phyloP scores from a whole-genome alignment of 2,329 filamentous ascomycete species.

The Stemphylium beticola region DNA sequence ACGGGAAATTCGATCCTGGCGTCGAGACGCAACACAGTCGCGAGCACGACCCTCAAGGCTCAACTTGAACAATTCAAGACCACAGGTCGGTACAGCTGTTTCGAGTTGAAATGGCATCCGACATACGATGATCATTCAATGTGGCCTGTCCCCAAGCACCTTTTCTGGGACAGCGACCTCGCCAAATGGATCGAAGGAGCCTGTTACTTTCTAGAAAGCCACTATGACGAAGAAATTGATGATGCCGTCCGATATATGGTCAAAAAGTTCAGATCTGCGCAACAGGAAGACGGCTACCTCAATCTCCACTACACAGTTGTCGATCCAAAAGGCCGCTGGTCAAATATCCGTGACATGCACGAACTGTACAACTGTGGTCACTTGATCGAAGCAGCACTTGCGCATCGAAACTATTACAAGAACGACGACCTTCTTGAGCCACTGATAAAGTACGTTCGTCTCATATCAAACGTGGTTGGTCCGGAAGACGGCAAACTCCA shows the following conservation, averaged over 20 bases:
- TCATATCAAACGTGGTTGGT: constrained; percentile 61
- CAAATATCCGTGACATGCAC: constrained; percentile 67
- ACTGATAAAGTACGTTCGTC: constrained; percentile 61
- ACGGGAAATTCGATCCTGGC: constrained; percentile 11
- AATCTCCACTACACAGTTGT: constrained; percentile 69
- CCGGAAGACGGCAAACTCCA: constrained; percentile 57
- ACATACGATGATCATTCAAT: constrained; percentile 58
- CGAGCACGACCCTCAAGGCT: constrained; percentile 10
- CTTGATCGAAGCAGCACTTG: constrained; percentile 57
- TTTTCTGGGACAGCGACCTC: constrained; percentile 66
- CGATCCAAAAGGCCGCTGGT: constrained; percentile 61
- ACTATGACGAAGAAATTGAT: constrained; percentile 56
- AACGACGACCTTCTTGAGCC: constrained; percentile 60
- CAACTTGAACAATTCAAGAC: constrained; percentile 17
- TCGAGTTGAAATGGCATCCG: constrained; percentile 63
- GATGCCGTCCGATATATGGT: constrained; percentile 63
- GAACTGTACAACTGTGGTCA: constrained; percentile 68
- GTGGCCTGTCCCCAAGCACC: constrained; percentile 64
- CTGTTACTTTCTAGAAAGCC: constrained; percentile 60
- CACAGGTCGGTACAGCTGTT: constrained; percentile 54
- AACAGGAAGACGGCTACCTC: constrained; percentile 66
- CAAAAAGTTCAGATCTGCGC: constrained; percentile 62
- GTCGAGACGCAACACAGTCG: constrained; percentile 15
- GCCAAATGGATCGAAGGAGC: constrained; percentile 69
- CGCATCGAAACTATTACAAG: constrained; percentile 54